Percentiles rank a stretch among this genome's conserved stretches.
Conservation (phyloP, 2,329 filamentous ascomycete species). For the Cordyceps fumosorosea region DNA sequence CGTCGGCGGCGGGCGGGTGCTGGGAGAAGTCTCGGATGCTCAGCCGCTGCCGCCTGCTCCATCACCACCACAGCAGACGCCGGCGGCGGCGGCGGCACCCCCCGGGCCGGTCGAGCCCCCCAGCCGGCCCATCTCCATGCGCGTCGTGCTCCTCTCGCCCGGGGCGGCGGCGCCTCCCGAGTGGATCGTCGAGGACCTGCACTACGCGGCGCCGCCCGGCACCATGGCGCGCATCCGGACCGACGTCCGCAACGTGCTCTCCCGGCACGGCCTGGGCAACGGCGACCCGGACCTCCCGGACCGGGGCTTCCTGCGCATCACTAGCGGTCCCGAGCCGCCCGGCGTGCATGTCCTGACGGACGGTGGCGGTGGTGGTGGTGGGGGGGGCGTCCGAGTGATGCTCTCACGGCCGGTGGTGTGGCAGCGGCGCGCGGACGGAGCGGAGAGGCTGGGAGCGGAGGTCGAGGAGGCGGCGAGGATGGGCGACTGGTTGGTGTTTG, state of each 20-base stretch:
- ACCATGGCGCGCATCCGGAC: background rate
- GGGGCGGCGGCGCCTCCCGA: background rate
- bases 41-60: background rate
- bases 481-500: slow-evolving; percentile 12
- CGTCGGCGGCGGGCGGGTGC: background rate
- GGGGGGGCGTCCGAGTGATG: slow-evolving; percentile 11
- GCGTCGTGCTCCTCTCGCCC: background rate
- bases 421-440: slow-evolving; percentile 20
- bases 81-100: background rate
- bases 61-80: background rate
- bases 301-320: background rate
- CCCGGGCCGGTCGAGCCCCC: background rate
- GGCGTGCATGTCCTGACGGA: background rate
- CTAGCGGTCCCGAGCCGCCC: background rate
- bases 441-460: slow-evolving; percentile 17
- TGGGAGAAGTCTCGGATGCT: background rate
- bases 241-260: background rate
- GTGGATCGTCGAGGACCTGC: slow-evolving; percentile 5
- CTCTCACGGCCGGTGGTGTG: slow-evolving; percentile 22
- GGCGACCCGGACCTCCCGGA: background rate
- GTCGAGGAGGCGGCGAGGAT: background rate
- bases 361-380: no score
- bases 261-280: background rate
- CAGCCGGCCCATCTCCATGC: background rate
- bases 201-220: background rate